Conservation (phyloP, 169 alveolate genomes). For the Plasmodium chabaudi region DNA sequence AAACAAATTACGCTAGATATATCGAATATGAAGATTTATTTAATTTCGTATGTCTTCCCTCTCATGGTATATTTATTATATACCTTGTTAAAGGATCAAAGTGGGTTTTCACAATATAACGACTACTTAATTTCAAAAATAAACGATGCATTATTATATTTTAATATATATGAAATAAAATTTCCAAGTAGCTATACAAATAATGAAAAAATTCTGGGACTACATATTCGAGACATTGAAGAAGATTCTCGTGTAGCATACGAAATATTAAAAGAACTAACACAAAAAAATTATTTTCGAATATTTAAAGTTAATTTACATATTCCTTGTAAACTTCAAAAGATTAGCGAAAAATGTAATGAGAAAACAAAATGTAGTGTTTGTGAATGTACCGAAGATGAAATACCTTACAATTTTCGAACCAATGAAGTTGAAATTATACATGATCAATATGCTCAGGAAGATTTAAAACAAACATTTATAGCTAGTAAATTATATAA, state of each 20-base stretch:
- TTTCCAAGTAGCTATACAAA: constrained; percentile 17
- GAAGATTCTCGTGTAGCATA: constrained; percentile 29
- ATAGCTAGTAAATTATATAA: constrained; percentile 50
- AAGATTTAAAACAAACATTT: constrained; percentile 67
- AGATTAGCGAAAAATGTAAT: constrained; percentile 43
- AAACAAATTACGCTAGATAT: too few species aligned
- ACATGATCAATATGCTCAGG: constrained; percentile 24
- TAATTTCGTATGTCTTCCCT: constrained; percentile 8
- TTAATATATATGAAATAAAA: constrained; percentile 39
- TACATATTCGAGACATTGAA: constrained; percentile 47
- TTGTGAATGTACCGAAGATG: constrained; percentile 61
- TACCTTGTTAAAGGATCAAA: constrained; percentile 7
- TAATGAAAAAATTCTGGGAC: constrained; percentile 26
- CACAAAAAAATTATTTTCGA: constrained; percentile 62
- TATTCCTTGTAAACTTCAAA: constrained; percentile 23
- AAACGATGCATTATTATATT: constrained; percentile 36
- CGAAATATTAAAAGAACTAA: constrained; percentile 40
- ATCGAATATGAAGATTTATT: constrained; percentile 23
- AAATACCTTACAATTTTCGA: constrained; percentile 48
- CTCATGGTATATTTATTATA: constrained; percentile 1
- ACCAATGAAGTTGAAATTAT: constrained; percentile 59
- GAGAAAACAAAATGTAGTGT: constrained; percentile 61
- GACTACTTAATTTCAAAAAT: background rate
- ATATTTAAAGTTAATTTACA: constrained; percentile 49
- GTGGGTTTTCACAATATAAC: background rate